A percentile compares a stretch with the other conserved stretches of the same genome.
phyloP scores from a whole-genome alignment of 2,329 filamentous ascomycete species.

The Fusarium zealandicum region DNA sequence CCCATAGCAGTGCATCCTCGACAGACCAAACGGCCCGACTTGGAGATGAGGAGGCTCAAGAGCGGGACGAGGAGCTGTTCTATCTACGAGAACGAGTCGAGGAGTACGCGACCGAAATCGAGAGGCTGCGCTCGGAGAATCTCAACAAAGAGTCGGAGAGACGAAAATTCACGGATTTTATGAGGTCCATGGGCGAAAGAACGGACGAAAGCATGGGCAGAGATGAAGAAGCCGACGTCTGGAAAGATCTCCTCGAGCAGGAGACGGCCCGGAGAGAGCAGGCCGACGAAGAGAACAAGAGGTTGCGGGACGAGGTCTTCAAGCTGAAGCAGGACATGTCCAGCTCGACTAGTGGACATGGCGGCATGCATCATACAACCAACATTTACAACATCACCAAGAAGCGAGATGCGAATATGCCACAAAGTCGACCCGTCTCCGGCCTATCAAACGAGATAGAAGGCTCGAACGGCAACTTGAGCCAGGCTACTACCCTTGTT shows the following conservation, averaged over 20 bases:
- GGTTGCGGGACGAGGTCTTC: constrained; percentile 83
- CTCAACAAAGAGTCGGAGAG: constrained; percentile 85
- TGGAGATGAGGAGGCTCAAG: constrained; percentile 67
- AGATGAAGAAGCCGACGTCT: constrained; percentile 79
- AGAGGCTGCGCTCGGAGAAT: constrained; percentile 79
- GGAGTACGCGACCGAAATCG: constrained; percentile 82
- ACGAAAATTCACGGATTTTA: constrained; percentile 82
- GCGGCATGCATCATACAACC: constrained; percentile 63
- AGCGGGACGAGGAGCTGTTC: constrained; percentile 83
- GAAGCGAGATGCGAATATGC: constrained; percentile 57
- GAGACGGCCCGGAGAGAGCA: constrained; percentile 90
- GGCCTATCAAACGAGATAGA: constrained; percentile 59
- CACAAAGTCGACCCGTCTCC: constrained; percentile 59
- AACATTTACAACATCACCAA: constrained; percentile 71
- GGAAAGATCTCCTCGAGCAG: constrained; percentile 92
- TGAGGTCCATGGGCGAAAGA: constrained; percentile 62
- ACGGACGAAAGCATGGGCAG: constrained; percentile 59
- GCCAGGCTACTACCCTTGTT: constrained; percentile 70
- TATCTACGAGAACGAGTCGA: constrained; percentile 87
- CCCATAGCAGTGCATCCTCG: constrained; percentile 62
- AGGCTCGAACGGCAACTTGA: constrained; percentile 60
- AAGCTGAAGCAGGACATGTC: constrained; percentile 69
- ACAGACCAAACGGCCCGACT: constrained; percentile 64
- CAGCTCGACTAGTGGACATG: constrained; percentile 47
- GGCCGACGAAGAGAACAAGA: constrained; percentile 86